These are phyloP conservation scores for Thelonectria olida DNA, from an alignment of 2,329 filamentous ascomycete species.

Conservation along the genomic window DNA sequence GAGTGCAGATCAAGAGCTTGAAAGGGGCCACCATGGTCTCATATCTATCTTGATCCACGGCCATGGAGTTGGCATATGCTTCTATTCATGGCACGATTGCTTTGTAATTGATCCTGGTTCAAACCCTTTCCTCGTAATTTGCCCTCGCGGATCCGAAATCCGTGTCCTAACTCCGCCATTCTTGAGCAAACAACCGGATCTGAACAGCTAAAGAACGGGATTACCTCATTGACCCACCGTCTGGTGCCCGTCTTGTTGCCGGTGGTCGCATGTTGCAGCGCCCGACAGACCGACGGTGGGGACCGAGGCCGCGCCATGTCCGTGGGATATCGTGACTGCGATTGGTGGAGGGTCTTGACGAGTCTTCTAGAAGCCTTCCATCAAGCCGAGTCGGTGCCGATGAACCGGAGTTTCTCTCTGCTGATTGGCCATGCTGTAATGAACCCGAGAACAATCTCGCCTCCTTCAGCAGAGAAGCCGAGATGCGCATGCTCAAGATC, in stretches of 20 bases:
- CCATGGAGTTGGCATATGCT: not conserved
- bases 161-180: not conserved
- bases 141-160: not conserved
- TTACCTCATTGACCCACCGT: not conserved
- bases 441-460: not conserved
- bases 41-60: too few species aligned
- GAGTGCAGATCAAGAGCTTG: too few species aligned
- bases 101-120: not conserved
- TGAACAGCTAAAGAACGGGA: too few species aligned
- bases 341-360: not conserved
- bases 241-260: not conserved
- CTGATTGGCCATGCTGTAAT: not conserved
- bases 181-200: not conserved
- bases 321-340: not conserved
- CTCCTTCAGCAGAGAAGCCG: not conserved
- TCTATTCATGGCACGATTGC: not conserved
- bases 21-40: too few species aligned
- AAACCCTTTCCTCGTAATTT: not conserved
- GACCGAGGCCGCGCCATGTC: conserved; percentile 4
- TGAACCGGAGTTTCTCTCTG: not conserved
- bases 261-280: not conserved
- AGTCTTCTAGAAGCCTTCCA: not conserved
- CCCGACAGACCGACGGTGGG: conserved; percentile 3
- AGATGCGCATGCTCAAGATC: not conserved
- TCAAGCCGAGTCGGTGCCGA: conserved; percentile 5